Conservation (phyloP, 345 rosid genomes). For the Populus tremula region DNA sequence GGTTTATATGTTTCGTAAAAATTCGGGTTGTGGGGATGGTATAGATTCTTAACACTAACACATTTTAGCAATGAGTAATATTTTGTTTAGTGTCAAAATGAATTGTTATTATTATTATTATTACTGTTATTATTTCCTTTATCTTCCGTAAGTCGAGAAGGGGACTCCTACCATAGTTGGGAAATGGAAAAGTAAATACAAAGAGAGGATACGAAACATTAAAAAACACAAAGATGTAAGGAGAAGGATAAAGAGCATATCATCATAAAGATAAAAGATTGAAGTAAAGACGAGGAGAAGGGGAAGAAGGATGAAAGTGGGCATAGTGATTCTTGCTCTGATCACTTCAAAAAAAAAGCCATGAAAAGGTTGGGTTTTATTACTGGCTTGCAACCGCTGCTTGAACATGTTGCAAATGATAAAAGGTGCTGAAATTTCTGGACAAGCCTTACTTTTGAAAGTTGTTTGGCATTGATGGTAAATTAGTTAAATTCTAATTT, state of each 20-base stretch:
- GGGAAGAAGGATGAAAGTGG: slow-evolving; percentile 73
- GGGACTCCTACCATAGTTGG: slow-evolving; percentile 68
- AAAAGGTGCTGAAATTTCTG: no score
- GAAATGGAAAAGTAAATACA: slow-evolving; percentile 63
- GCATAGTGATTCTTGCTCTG: slow-evolving; percentile 66
- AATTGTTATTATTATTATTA: no score
- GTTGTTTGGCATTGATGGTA: no score
- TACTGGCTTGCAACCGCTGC: background rate
- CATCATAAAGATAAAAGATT: slow-evolving; percentile 62
- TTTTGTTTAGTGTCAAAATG: no score
- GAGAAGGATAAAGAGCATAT: slow-evolving; percentile 69
- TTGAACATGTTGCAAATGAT: no score
- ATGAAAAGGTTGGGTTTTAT: slow-evolving; percentile 59
- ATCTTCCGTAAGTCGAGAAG: slow-evolving; percentile 51
- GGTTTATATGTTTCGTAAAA: background rate
- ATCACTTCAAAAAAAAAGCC: slow-evolving; percentile 73
- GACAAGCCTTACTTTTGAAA: slow-evolving; percentile 1
- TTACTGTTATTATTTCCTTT: background rate
- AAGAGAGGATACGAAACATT: slow-evolving; percentile 82
- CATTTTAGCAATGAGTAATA: no score
- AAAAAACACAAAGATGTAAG: slow-evolving; percentile 72
- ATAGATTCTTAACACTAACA: background rate
- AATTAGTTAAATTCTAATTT: slow-evolving; percentile 40
- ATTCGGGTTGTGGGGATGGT: background rate
- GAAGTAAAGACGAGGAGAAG: slow-evolving; percentile 73